Evolutionary conservation across 2,329 filamentous ascomycete genomes (phyloP).

Genomic region (Colletotrichum sp.): DNA sequence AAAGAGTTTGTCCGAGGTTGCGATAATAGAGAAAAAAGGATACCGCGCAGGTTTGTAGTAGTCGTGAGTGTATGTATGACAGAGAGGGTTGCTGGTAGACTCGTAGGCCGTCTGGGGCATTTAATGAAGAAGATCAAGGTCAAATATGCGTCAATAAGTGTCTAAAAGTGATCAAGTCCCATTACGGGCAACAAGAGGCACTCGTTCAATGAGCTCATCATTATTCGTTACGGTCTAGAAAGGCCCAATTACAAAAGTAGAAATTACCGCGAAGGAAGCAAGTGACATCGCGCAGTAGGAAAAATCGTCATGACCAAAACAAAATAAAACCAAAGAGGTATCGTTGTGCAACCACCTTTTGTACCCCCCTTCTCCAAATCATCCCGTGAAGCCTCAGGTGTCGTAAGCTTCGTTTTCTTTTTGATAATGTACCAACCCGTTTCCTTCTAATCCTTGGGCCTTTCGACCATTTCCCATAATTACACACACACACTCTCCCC

Average conservation of each 20-base stretch:
- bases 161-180: background rate
- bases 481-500: background rate
- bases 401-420: constrained; percentile 11
- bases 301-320: background rate
- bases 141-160: background rate
- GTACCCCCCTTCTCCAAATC: background rate
- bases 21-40: background rate
- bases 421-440: background rate
- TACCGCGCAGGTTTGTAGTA: background rate
- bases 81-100: background rate
- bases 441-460: background rate
- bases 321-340: constrained; percentile 5
- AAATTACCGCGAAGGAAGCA: background rate
- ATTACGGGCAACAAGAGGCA: background rate
- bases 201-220: background rate
- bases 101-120: background rate
- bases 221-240: background rate
- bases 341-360: constrained; percentile 5
- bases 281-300: background rate
- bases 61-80: background rate
- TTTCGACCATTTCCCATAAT: background rate
- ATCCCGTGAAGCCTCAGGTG: background rate
- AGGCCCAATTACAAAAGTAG: background rate
- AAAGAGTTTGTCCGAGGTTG: background rate
- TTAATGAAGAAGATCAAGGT: background rate